These are phyloP conservation scores for Erythrobasidium yunnanense DNA, from an alignment of 768 basidiomycete genomes.

Conservation along the genomic window DNA sequence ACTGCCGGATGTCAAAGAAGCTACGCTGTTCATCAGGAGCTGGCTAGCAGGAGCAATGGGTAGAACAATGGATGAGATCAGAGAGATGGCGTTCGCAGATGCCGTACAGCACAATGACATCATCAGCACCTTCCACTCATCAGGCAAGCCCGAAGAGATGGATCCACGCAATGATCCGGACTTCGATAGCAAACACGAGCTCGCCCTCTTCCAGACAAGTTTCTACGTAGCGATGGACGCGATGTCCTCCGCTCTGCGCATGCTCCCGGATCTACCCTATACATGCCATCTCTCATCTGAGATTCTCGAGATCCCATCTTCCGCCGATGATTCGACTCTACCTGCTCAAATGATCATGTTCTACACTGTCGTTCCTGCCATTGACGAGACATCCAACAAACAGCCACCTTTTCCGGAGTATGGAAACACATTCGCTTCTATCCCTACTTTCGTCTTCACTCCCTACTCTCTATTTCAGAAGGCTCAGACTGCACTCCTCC, in stretches of 20 bases:
- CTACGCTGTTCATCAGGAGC: conserved; percentile 35
- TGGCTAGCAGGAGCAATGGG: conserved; percentile 38
- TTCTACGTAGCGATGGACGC: conserved; percentile 42
- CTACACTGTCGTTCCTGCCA: conserved; percentile 39
- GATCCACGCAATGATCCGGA: conserved; percentile 22
- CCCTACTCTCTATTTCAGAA: conserved; percentile 41
- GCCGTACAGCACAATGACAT: conserved; percentile 23
- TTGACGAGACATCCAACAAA: neutral
- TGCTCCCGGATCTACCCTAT: conserved; percentile 39
- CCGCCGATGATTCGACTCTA: conserved; percentile 38
- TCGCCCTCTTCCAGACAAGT: conserved; percentile 41
- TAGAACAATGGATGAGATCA: conserved; percentile 38
- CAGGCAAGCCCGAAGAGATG: conserved; percentile 39
- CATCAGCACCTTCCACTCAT: conserved; percentile 37
- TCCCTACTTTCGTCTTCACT: conserved; percentile 31
- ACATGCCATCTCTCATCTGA: conserved; percentile 40
- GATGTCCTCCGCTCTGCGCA: conserved; percentile 37
- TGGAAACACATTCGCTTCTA: neutral
- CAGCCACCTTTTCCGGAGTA: neutral
- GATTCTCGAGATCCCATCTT: conserved; percentile 40
- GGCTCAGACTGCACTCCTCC: conserved; percentile 37
- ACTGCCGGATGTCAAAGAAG: conserved; percentile 40
- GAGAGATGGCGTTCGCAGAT: conserved; percentile 32
- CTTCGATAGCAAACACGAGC: conserved; percentile 34
- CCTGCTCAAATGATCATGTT: conserved; percentile 42